A percentile compares a stretch with the other conserved stretches of the same genome.
Conservation (phyloP, 768 basidiomycete genomes). For the Suillus occidentalis region DNA sequence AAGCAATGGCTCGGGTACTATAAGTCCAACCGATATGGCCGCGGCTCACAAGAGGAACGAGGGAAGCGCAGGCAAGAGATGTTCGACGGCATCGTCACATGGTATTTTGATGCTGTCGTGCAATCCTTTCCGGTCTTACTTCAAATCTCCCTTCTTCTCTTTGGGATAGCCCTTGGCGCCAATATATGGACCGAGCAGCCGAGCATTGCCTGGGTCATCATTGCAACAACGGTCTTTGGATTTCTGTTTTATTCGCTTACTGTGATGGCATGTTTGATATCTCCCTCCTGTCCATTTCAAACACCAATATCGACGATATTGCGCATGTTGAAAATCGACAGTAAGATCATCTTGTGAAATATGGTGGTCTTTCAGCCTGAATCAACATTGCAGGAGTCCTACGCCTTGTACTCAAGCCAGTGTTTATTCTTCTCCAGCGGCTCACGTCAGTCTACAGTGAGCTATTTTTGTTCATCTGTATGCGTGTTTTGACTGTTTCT, state of each 20-base stretch:
- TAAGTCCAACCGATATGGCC: not conserved
- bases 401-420: not conserved
- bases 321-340: not conserved
- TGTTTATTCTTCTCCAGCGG: not conserved
- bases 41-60: slow-evolving; percentile 13
- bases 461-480: not conserved
- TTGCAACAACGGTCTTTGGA: not conserved
- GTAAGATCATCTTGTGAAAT: not conserved
- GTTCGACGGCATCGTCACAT: slow-evolving; percentile 11
- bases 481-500: not conserved
- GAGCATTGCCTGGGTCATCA: not conserved
- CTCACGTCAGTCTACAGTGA: not conserved
- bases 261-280: slow-evolving; percentile 2
- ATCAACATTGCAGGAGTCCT: not conserved
- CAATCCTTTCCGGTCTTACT: slow-evolving; percentile 13
- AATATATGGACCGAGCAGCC: not conserved
- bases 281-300: slow-evolving; percentile 6
- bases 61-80: slow-evolving; percentile 11
- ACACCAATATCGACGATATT: slow-evolving; percentile 4
- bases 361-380: not conserved
- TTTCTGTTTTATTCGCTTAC: slow-evolving; percentile 4
- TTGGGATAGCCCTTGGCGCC: slow-evolving; percentile 13
- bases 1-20: slow-evolving; percentile 17
- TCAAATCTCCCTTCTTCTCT: slow-evolving; percentile 15
- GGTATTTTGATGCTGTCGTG: slow-evolving; percentile 15